Percentiles rank a stretch among this genome's conserved stretches.
These are phyloP conservation scores for Cyclocybe aegerita DNA, from an alignment of 768 basidiomycete species.

Conservation along the genomic window DNA sequence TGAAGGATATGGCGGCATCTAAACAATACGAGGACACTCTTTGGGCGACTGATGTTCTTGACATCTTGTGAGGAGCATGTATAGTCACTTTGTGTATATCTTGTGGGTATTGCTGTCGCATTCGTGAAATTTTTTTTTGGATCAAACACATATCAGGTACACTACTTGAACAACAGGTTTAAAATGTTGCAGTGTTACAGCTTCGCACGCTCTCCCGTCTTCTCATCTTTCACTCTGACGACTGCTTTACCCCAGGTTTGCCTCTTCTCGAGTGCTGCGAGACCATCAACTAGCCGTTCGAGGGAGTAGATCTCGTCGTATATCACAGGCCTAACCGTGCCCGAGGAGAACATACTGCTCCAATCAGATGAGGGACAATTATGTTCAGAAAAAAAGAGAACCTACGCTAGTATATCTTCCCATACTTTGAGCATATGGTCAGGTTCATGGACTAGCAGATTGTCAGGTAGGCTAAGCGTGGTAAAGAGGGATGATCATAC, in stretches of 20 bases:
- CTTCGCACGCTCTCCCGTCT: constrained; percentile 34
- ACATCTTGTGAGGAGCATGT: neutral
- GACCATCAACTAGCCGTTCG: constrained; percentile 62
- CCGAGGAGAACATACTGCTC: constrained; percentile 64
- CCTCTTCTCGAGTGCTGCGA: constrained; percentile 74
- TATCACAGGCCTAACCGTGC: constrained; percentile 63
- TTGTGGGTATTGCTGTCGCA: neutral
- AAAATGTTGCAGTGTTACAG: constrained; percentile 25
- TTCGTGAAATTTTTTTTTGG: too few relatives aligned
- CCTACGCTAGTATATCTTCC: constrained; percentile 65
- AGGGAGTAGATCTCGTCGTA: constrained; percentile 73
- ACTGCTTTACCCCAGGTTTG: constrained; percentile 94
- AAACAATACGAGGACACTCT: constrained; percentile 37
- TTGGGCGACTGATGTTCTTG: constrained; percentile 28
- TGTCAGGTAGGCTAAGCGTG: constrained; percentile 1
- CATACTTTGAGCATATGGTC: constrained; percentile 67
- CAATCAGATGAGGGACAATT: neutral
- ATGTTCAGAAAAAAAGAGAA: constrained; percentile 2
- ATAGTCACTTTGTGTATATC: neutral
- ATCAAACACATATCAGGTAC: too few relatives aligned
- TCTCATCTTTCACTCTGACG: constrained; percentile 59
- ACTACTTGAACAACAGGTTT: neutral
- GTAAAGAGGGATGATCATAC: constrained; percentile 39
- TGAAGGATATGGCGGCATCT: constrained; percentile 19
- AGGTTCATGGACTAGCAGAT: constrained; percentile 59